A percentile compares a stretch with the other conserved stretches of the same genome.
These are phyloP conservation scores for Fusarium sarcochroum DNA, from an alignment of 2,329 filamentous ascomycete species.

Conservation along the genomic window DNA sequence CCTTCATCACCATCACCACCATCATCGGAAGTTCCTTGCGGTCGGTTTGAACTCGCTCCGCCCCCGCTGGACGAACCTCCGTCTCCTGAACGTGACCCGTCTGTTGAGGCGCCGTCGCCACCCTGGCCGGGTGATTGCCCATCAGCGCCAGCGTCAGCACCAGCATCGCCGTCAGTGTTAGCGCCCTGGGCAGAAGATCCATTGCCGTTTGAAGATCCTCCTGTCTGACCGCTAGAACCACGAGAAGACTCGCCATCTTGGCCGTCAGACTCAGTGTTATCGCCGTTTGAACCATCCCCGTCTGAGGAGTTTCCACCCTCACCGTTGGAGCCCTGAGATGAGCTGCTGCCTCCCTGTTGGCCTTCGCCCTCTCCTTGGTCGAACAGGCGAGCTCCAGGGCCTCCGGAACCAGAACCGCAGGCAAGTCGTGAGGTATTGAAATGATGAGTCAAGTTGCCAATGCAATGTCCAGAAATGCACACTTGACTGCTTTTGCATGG, in stretches of 20 bases:
- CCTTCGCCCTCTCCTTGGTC: background rate
- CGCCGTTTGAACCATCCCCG: background rate
- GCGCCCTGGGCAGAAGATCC: background rate
- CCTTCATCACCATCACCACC: background rate
- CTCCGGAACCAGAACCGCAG: constrained; percentile 23
- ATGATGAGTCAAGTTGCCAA: constrained; percentile 18
- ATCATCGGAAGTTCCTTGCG: background rate
- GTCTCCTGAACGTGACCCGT: background rate
- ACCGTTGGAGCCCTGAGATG: background rate
- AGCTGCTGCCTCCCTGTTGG: background rate
- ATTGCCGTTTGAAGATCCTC: background rate
- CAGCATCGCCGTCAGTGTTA: background rate
- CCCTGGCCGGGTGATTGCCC: background rate
- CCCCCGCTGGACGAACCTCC: background rate
- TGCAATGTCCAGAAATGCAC: constrained; percentile 28
- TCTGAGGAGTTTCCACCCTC: background rate
- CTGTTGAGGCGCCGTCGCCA: background rate
- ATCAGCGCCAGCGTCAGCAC: background rate
- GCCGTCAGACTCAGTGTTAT: background rate
- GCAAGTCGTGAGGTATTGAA: constrained; percentile 3
- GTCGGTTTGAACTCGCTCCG: background rate
- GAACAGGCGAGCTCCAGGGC: constrained; percentile 29
- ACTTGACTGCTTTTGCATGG: constrained; percentile 21
- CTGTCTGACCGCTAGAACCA: background rate
- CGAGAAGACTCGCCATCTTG: background rate